Base-by-base conservation (phyloP, 2,329 filamentous ascomycete genomes). In the Leptographium wingfieldii region DNA sequence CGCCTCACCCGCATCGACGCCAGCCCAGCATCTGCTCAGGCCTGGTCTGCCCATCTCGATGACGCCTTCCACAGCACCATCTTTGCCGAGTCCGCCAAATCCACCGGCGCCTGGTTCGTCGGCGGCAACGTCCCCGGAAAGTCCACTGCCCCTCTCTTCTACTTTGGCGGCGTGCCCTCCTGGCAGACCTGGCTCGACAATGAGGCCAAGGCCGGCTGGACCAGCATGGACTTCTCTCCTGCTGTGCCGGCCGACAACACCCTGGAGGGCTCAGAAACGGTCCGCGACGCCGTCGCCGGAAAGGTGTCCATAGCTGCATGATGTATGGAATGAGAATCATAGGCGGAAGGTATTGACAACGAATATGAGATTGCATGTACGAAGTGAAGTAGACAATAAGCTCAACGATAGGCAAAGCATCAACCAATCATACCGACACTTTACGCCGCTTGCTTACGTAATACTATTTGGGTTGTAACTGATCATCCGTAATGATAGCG, bases 71-170 rank as follows among this genome's bases (percentile, higher is more conserved):
- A 61, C 19, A 46, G 33, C 14, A 59, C 62, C 0, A 35, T 65
- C 7, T 54, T 59, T 33, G 46, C 59, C 5, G 25, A 59, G 16
- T n/a, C 33, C 3, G 59, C 64, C 56, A 29, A 53, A 31, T 48
- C 60, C 27, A 56, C 57, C 16, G 60, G 65, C 10, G 59, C 62
- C 33, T 65, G 65, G 64, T 67, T 66, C 19, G 48, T 65, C 7
- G 65, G 65, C 6, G 63, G 35, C 35, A 67, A 67, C 31, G 66
- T 67, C 16, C 63, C 64, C 1, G 65, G 65, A 7, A 65, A 66
- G 55, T 56, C 53, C 5, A 27, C 22, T 16, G 63, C 62, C 14
- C 62, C 58, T 19, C 56, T 66, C 14, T 63, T 63, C 38, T 67
- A 62, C 59, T 62, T 62, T 56, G 59, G 56, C 31, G 59, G 59